These are phyloP conservation scores for Microascus cirrosus DNA, from an alignment of 2,329 filamentous ascomycete species.

Conservation along the genomic window DNA sequence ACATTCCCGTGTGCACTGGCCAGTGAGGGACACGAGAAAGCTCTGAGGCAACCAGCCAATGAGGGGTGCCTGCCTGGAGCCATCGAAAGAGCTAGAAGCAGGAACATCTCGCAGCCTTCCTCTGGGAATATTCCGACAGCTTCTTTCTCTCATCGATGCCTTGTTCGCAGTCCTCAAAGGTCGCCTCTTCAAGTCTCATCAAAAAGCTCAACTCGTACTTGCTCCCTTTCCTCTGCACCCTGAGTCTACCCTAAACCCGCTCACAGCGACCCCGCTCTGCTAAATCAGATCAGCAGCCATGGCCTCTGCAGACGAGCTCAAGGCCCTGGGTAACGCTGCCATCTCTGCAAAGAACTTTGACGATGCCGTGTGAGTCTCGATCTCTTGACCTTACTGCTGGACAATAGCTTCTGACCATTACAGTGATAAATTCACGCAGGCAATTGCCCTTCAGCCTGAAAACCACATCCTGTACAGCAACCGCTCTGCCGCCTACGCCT, in stretches of 20 bases:
- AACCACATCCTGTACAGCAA: slow-evolving; percentile 99
- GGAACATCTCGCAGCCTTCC: slow-evolving; percentile 11
- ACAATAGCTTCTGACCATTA: neutral
- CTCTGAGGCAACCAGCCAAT: neutral
- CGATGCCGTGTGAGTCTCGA: slow-evolving; percentile 71
- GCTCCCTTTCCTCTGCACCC: neutral
- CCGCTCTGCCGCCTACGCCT: slow-evolving; percentile 78
- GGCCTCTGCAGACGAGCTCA: slow-evolving; percentile 66
- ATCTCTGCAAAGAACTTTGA: slow-evolving; percentile 96
- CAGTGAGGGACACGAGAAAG: neutral
- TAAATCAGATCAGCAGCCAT: slow-evolving; percentile 19
- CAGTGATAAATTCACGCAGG: slow-evolving; percentile 89
- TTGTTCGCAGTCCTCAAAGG: too few species aligned
- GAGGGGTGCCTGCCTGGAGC: slow-evolving; percentile 8
- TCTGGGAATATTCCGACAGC: slow-evolving; percentile 13
- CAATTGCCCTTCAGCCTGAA: slow-evolving; percentile 73
- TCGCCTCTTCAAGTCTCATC: neutral
- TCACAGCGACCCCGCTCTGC: slow-evolving; percentile 3
- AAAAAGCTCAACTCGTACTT: slow-evolving; percentile 1
- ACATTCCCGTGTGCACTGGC: slow-evolving; percentile 1
- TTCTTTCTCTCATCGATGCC: slow-evolving; percentile 10
- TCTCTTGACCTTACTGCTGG: neutral
- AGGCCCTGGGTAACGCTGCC: slow-evolving; percentile 96
- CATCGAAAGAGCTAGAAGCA: slow-evolving; percentile 32
- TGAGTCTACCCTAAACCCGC: neutral